phyloP scores from a whole-genome alignment of 2,329 filamentous ascomycete genomes.

The Botrytis fabae region DNA sequence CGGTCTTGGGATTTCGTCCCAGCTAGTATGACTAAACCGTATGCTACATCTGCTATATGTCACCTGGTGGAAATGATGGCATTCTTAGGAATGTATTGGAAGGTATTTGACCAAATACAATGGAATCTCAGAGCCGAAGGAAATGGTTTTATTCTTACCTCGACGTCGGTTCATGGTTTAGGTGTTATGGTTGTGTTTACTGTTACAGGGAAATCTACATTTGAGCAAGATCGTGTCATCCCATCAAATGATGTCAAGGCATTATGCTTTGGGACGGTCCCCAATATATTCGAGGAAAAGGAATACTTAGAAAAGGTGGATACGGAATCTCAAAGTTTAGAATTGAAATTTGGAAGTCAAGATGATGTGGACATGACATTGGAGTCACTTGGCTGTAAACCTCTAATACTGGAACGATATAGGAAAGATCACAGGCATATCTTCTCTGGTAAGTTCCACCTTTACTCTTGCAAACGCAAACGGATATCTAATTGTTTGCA shows the following conservation, averaged over 20 bases:
- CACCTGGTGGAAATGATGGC: constrained; percentile 43
- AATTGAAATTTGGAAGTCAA: constrained; percentile 51
- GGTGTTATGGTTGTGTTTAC: constrained; percentile 58
- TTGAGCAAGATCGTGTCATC: constrained; percentile 53
- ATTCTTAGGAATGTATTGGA: constrained; percentile 55
- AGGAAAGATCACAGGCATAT: constrained; percentile 39
- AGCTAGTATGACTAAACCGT: constrained; percentile 41
- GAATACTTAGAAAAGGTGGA: constrained; percentile 42
- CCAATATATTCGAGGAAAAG: constrained; percentile 54
- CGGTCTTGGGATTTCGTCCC: constrained; percentile 45
- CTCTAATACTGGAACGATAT: constrained; percentile 50
- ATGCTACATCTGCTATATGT: constrained; percentile 42
- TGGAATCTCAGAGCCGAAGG: constrained; percentile 50
- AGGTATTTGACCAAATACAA: constrained; percentile 53
- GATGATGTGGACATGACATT: constrained; percentile 55
- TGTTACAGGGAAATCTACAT: constrained; percentile 50
- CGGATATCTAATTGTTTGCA: constrained; percentile 31
- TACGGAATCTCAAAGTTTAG: constrained; percentile 36
- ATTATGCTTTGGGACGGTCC: constrained; percentile 56
- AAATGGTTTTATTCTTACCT: constrained; percentile 42
- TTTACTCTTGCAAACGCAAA: background rate
- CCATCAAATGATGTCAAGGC: constrained; percentile 55
- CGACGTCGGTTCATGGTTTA: constrained; percentile 46
- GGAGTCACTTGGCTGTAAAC: constrained; percentile 55
- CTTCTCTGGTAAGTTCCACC: constrained; percentile 33